Evolutionary conservation across 2,329 filamentous ascomycete genomes (phyloP).

Genomic region (Penicillium sp.): DNA sequence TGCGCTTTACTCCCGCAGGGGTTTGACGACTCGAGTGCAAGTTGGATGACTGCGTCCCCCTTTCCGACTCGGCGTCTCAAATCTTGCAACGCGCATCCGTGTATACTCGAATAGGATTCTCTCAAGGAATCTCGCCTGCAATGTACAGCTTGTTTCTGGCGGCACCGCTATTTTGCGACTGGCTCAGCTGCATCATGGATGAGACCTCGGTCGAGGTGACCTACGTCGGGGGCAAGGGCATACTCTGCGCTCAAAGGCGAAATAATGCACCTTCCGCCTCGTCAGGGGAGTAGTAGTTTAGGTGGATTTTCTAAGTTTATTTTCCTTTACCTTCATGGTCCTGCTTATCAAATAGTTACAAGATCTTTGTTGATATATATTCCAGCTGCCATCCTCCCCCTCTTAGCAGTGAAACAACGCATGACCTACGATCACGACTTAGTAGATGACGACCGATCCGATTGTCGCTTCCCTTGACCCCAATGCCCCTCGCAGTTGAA

Average conservation of each 20-base stretch:
- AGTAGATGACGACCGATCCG: slow-evolving; percentile 10
- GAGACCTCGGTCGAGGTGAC: not conserved
- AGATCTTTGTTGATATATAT: not conserved
- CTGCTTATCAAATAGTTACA: not conserved
- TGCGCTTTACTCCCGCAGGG: too few relatives aligned
- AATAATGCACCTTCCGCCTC: not conserved
- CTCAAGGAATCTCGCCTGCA: not conserved
- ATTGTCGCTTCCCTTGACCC: slow-evolving; percentile 7
- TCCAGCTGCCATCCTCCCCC: slow-evolving; percentile 1
- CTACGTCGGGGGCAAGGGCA: not conserved
- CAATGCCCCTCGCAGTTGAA: slow-evolving; percentile 7
- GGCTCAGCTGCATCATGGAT: not conserved
- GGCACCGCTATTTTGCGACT: not conserved
- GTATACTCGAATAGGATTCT: not conserved
- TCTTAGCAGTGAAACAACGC: slow-evolving; percentile 4
- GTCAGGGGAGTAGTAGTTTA: slow-evolving; percentile 1
- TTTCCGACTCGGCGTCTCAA: too few relatives aligned
- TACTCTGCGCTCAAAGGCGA: not conserved
- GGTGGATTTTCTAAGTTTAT: not conserved
- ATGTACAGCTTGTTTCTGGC: not conserved
- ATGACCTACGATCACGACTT: slow-evolving; percentile 8
- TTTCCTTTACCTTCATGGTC: too few relatives aligned
- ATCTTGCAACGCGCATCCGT: too few relatives aligned
- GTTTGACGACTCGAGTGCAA: too few relatives aligned
- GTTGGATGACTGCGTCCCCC: too few relatives aligned